A percentile compares a stretch with the other conserved stretches of the same genome.
Evolutionary conservation across 2,329 filamentous ascomycete species (phyloP).

Genomic region (Arthrobotrys megalospora): DNA sequence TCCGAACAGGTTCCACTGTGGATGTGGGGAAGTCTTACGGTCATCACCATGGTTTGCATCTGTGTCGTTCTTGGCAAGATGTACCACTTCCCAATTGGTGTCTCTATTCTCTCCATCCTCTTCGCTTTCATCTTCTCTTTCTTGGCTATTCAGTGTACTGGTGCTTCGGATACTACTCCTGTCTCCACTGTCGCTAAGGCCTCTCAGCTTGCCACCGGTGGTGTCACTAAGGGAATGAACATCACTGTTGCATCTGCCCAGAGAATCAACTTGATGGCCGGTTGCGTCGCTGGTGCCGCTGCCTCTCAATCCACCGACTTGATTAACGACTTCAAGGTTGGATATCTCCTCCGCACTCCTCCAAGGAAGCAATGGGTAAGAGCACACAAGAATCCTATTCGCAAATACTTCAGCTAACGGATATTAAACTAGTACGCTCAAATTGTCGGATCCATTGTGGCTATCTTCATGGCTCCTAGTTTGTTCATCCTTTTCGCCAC

Average conservation of each 20-base stretch:
- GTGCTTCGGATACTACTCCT: constrained; percentile 69
- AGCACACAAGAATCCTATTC: not conserved
- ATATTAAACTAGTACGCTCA: constrained; percentile 55
- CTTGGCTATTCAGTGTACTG: constrained; percentile 70
- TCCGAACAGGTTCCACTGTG: constrained; percentile 50
- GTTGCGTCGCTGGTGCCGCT: constrained; percentile 62
- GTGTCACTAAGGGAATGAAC: constrained; percentile 69
- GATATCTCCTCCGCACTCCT: constrained; percentile 69
- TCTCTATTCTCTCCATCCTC: constrained; percentile 69
- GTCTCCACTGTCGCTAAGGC: constrained; percentile 70
- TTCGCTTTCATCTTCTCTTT: constrained; percentile 71
- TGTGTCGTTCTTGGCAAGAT: constrained; percentile 52
- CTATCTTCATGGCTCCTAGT: constrained; percentile 59
- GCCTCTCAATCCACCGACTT: constrained; percentile 65
- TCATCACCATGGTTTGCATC: constrained; percentile 44
- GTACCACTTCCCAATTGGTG: constrained; percentile 51
- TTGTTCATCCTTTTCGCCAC: constrained; percentile 62
- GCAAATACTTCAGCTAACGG: not conserved
- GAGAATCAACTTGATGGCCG: constrained; percentile 70
- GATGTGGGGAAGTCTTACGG: constrained; percentile 56
- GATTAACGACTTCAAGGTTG: constrained; percentile 69
- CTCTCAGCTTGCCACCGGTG: constrained; percentile 70
- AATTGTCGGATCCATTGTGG: constrained; percentile 61
- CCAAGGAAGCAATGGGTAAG: constrained; percentile 60
- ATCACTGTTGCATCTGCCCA: constrained; percentile 68